Conservation (phyloP, 2,329 filamentous ascomycete species). For the Fusarium newnesense region DNA sequence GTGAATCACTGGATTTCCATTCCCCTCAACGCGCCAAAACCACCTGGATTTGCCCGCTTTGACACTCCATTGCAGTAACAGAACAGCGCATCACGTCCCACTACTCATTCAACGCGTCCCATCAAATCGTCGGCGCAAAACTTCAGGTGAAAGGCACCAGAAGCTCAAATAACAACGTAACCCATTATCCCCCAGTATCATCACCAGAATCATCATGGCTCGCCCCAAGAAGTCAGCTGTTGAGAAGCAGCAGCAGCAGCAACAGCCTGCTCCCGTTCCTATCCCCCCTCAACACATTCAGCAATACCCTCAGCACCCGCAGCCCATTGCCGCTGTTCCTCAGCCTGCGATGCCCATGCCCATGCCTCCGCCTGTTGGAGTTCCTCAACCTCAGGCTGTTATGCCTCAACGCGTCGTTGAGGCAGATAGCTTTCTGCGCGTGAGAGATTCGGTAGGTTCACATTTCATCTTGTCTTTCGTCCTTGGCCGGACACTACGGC, state of each 20-base stretch:
- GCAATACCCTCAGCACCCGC: conserved; percentile 35
- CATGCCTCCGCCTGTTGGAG: conserved; percentile 38
- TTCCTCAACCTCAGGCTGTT: conserved; percentile 30
- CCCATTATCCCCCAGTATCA: background rate
- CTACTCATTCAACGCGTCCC: conserved; percentile 30
- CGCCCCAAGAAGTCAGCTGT: conserved; percentile 57
- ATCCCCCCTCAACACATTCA: conserved; percentile 37
- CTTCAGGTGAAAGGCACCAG: conserved; percentile 13
- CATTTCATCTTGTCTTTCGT: conserved; percentile 7
- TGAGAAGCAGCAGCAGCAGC: conserved; percentile 41
- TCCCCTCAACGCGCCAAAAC: conserved; percentile 42
- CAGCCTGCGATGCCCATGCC: conserved; percentile 54
- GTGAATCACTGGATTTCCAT: conserved; percentile 26
- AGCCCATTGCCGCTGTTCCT: conserved; percentile 48
- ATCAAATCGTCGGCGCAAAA: conserved; percentile 9
- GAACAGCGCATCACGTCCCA: conserved; percentile 33
- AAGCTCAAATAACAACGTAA: background rate
- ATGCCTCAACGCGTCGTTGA: conserved; percentile 62
- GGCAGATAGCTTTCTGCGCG: conserved; percentile 80
- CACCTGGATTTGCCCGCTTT: conserved; percentile 41
- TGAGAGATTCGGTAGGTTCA: conserved; percentile 80
- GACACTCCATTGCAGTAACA: conserved; percentile 33
- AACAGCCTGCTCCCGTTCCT: conserved; percentile 50
- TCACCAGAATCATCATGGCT: conserved; percentile 50
- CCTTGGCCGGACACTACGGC: background rate